These are phyloP conservation scores for Trichoderma cornu-damae DNA, from an alignment of 2,329 filamentous ascomycete genomes.

Conservation along the genomic window DNA sequence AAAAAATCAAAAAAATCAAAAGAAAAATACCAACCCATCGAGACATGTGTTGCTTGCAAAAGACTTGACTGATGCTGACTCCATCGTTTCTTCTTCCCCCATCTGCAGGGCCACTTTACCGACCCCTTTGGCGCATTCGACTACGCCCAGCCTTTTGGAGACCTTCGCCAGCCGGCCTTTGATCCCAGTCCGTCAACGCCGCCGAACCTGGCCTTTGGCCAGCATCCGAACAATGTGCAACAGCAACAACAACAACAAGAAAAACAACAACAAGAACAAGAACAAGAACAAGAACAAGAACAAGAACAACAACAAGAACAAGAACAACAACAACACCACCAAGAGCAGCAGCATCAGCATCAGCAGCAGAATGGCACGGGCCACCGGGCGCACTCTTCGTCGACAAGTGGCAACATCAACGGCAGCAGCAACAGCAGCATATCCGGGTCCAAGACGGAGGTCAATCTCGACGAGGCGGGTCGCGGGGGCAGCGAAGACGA, in stretches of 20 bases:
- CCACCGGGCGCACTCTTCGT: slow-evolving; percentile 24
- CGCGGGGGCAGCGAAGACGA: slow-evolving; percentile 49
- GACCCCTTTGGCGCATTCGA: slow-evolving; percentile 49
- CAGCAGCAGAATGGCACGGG: slow-evolving; percentile 24
- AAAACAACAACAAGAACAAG: slow-evolving; percentile 22
- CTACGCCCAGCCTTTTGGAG: slow-evolving; percentile 37
- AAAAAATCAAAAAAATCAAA: too few relatives aligned
- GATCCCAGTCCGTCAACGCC: slow-evolving; percentile 48
- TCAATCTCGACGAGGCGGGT: slow-evolving; percentile 34
- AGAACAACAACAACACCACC: not conserved
- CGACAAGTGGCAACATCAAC: slow-evolving; percentile 22
- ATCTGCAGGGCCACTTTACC: slow-evolving; percentile 45
- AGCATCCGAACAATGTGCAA: slow-evolving; percentile 21
- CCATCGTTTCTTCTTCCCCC: not conserved
- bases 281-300: too few relatives aligned
- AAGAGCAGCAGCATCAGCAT: slow-evolving; percentile 22
- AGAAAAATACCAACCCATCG: too few relatives aligned
- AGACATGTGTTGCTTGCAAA: too few relatives aligned
- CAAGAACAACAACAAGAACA: too few relatives aligned
- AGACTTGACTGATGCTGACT: slow-evolving; percentile 12
- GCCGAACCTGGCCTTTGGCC: slow-evolving; percentile 38
- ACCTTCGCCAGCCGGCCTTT: slow-evolving; percentile 27
- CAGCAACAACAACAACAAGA: slow-evolving; percentile 21
- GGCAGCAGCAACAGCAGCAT: slow-evolving; percentile 22
- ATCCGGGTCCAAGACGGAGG: slow-evolving; percentile 34